Evolutionary conservation across 2,329 filamentous ascomycete species (phyloP), one percentile per base, ranked within the genome.

Genomic region (Fusarium solani-melongenae): DNA sequence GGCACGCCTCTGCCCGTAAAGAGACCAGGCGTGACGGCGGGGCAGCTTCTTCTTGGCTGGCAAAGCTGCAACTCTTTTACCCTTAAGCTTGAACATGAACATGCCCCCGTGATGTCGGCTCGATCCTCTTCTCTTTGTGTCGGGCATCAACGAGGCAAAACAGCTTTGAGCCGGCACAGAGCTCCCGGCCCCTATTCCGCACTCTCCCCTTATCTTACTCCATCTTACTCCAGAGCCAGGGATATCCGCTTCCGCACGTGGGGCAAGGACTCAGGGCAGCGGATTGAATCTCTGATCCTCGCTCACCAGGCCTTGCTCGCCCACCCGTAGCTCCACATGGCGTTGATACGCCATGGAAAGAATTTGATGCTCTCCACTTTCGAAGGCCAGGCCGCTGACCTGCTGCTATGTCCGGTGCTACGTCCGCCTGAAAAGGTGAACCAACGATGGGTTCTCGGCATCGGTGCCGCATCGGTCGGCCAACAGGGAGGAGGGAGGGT

Each of bases 381-480:
- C 39, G n/a, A 61, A 49, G 41, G 41, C 31, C 56, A 24, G 60
- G 38, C 41, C 39, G 62, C 62, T 59, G 39, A 67, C 62, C 46
- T 60, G 27, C 33, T 62, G 39, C 58, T 38, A 72, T 72, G 64
- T 51, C 70, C 70, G 64, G 38, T 51, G 60, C 65, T 69, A 68
- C 68, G 64, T 60, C 64, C 64, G 64, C 36, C 24, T 39, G 8
- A 56, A 34, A 39, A 64, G 51, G 33, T 46, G 55, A 60, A 36
- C 41, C 31, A 38, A 34, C 53, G 31, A 61, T 63, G 41, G 41
- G 53, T 64, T 57, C 17, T 67, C 68, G 64, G 65, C 71, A 64
- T 76, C 71, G 71, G 69, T 73, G 69, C 71, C 69, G 72, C 70
- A 76, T 75, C 71, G 73, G 71, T 76, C 62, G 62, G 27, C 36